A percentile compares a stretch with the other conserved stretches of the same genome.
phyloP scores from a whole-genome alignment of 2,329 filamentous ascomycete species.

The Diatrype stigma region DNA sequence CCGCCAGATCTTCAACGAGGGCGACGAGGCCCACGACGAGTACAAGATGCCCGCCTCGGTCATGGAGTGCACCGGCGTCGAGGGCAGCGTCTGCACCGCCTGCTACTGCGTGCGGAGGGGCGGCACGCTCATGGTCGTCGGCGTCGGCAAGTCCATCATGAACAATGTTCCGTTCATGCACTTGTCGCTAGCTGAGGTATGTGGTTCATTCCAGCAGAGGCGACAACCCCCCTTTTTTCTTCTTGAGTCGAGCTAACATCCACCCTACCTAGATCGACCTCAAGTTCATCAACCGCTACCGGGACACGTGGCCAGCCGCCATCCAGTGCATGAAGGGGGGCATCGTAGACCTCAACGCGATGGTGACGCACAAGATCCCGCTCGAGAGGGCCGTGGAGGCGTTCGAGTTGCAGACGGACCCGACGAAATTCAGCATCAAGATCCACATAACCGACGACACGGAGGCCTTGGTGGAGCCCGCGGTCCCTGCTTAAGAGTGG shows the following conservation, averaged over 20 bases:
- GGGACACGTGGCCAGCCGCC: constrained; percentile 65
- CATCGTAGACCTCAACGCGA: constrained; percentile 55
- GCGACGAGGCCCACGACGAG: too few relatives aligned
- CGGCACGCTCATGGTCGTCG: constrained; percentile 60
- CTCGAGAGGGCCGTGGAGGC: constrained; percentile 59
- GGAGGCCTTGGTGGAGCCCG: constrained; percentile 14
- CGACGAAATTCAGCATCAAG: constrained; percentile 53
- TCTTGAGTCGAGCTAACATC: too few relatives aligned
- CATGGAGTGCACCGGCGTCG: constrained; percentile 63
- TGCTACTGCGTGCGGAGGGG: constrained; percentile 53
- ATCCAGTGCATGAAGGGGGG: constrained; percentile 57
- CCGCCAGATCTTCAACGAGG: constrained; percentile 43
- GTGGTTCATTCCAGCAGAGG: constrained; percentile 11
- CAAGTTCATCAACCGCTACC: constrained; percentile 67
- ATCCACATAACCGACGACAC: constrained; percentile 54
- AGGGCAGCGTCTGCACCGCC: constrained; percentile 58
- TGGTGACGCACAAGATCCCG: constrained; percentile 60
- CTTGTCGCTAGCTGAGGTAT: constrained; percentile 55
- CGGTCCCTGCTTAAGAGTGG: neutral
- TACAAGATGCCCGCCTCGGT: constrained; percentile 55
- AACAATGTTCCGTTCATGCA: constrained; percentile 67
- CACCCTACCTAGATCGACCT: constrained; percentile 53
- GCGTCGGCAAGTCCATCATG: constrained; percentile 58
- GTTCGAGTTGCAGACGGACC: constrained; percentile 47
- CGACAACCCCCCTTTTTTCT: too few relatives aligned